phyloP scores from a whole-genome alignment of 2,329 filamentous ascomycete genomes.

The Aspergillus pseudoglaucus region DNA sequence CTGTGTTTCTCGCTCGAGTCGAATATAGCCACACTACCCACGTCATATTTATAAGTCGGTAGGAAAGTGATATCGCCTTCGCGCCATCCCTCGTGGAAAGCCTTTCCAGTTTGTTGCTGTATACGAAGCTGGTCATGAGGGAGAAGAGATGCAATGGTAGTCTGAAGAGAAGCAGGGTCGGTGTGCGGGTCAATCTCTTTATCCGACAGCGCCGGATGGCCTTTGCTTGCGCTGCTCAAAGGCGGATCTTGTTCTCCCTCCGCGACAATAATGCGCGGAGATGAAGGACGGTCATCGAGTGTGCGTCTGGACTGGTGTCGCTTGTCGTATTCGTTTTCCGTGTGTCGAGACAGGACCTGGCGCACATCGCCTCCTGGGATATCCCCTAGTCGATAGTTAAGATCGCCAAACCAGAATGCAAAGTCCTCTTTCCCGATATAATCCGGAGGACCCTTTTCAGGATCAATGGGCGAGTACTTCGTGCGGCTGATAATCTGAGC shows the following conservation, averaged over 20 bases:
- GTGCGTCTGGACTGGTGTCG: conserved; percentile 32
- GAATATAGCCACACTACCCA: conserved; percentile 86
- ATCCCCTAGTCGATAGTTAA: conserved; percentile 88
- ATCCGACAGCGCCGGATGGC: conserved; percentile 34
- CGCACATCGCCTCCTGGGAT: conserved; percentile 87
- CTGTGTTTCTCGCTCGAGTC: conserved; percentile 93
- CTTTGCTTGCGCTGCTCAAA: conserved; percentile 1
- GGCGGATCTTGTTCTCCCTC: conserved; percentile 6
- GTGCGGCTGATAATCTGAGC: conserved; percentile 69
- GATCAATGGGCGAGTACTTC: conserved; percentile 68
- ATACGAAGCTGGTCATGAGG: conserved; percentile 81
- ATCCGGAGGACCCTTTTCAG: conserved; percentile 51
- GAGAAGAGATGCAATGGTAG: conserved; percentile 77
- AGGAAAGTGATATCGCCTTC: conserved; percentile 85
- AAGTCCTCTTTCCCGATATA: conserved; percentile 86
- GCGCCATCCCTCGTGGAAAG: conserved; percentile 85
- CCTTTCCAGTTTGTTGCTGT: conserved; percentile 67
- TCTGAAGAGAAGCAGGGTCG: conserved; percentile 80
- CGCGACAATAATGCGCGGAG: conserved; percentile 5
- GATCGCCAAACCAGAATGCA: conserved; percentile 90
- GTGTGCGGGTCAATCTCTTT: conserved; percentile 64
- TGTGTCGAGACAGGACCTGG: conserved; percentile 73
- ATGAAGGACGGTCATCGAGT: conserved; percentile 18
- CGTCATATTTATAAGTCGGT: conserved; percentile 95
- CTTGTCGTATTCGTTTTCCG: conserved; percentile 66